Evolutionary conservation across 768 basidiomycete species (phyloP).

Genomic region (Clavaria fumosa): DNA sequence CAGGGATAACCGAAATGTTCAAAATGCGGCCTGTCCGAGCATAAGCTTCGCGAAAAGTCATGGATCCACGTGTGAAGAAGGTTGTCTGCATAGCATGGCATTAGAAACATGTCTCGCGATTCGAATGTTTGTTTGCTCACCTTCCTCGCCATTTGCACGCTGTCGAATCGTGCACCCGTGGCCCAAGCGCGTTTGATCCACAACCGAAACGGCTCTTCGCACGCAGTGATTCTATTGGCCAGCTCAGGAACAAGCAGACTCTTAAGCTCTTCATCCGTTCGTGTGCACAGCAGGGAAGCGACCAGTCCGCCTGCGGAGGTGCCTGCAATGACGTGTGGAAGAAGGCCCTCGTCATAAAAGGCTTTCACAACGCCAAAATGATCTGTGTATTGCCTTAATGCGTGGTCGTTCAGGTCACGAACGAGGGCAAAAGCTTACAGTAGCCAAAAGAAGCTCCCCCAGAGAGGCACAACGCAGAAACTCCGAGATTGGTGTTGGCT

Average conservation of each 20-base stretch:
- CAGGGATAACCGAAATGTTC: slow-evolving; percentile 87
- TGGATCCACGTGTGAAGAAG: slow-evolving; percentile 85
- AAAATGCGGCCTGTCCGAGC: slow-evolving; percentile 82
- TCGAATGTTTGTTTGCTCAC: slow-evolving; percentile 25
- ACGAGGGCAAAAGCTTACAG: slow-evolving; percentile 37
- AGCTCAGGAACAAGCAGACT: slow-evolving; percentile 65
- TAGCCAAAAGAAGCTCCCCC: slow-evolving; percentile 94
- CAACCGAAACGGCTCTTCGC: slow-evolving; percentile 56
- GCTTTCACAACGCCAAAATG: slow-evolving; percentile 88
- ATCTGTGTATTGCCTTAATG: slow-evolving; percentile 26
- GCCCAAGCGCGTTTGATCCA: slow-evolving; percentile 62
- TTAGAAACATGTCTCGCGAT: slow-evolving; percentile 1
- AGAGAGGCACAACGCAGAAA: slow-evolving; percentile 86
- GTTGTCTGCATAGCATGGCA: slow-evolving; percentile 32
- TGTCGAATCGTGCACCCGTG: slow-evolving; percentile 94
- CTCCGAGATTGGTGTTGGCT: slow-evolving; percentile 76
- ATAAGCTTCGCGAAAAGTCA: slow-evolving; percentile 95
- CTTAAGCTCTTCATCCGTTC: slow-evolving; percentile 78
- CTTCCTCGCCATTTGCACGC: slow-evolving; percentile 81
- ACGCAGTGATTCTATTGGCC: slow-evolving; percentile 70
- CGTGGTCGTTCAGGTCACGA: not conserved
- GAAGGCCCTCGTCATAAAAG: slow-evolving; percentile 68
- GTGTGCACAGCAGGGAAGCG: slow-evolving; percentile 62
- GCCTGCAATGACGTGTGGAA: slow-evolving; percentile 89
- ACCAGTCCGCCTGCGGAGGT: slow-evolving; percentile 88